Evolutionary conservation across 2,329 filamentous ascomycete genomes (phyloP).

Genomic region (Zopfia rhizophila): DNA sequence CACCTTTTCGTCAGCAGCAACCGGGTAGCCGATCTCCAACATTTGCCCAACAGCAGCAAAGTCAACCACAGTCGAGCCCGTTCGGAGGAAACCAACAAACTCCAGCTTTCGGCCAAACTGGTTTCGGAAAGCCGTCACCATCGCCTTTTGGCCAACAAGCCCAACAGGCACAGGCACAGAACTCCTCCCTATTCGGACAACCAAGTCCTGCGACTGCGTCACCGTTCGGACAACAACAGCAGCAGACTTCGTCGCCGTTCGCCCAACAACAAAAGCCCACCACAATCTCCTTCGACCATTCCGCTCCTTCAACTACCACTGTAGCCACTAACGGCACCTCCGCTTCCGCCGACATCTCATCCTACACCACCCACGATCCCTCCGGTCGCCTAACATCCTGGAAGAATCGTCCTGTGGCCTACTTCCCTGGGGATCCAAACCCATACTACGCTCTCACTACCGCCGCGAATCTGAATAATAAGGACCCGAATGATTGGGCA

Average conservation of each 20-base stretch:
- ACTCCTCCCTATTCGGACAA: constrained; percentile 17
- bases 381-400: constrained; percentile 65
- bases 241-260: constrained; percentile 9
- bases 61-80: constrained; percentile 24
- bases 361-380: constrained; percentile 57
- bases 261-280: constrained; percentile 26
- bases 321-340: constrained; percentile 53
- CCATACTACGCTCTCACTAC: constrained; percentile 55
- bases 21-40: constrained; percentile 24
- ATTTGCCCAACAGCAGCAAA: constrained; percentile 32
- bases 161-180: constrained; percentile 18
- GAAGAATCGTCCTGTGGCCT: constrained; percentile 71
- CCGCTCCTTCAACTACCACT: constrained; percentile 55
- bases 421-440: constrained; percentile 63
- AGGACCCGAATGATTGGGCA: constrained; percentile 1
- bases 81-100: constrained; percentile 28
- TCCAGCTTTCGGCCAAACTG: constrained; percentile 45
- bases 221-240: constrained; percentile 8
- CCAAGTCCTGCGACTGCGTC: constrained; percentile 2
- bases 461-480: neutral
- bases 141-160: constrained; percentile 30
- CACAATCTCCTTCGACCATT: constrained; percentile 13
- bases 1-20: constrained; percentile 43
- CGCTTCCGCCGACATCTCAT: constrained; percentile 58
- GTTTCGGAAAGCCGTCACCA: constrained; percentile 45